phyloP scores from a whole-genome alignment of 257 asterid species.

The Solanum piurae region DNA sequence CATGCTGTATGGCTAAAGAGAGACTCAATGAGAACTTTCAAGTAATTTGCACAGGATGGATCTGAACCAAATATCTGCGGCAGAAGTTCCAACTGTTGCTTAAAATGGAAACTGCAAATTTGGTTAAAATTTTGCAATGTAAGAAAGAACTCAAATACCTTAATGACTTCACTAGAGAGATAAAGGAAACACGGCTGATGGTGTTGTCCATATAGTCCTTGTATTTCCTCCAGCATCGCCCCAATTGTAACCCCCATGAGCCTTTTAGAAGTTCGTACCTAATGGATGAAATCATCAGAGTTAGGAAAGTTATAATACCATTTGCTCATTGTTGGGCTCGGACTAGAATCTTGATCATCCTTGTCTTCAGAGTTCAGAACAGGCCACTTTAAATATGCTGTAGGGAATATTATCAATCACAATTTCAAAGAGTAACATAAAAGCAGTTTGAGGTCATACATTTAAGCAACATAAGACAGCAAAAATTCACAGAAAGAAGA shows the following conservation, averaged over 20 bases:
- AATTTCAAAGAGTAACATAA: not conserved
- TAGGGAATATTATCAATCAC: not conserved
- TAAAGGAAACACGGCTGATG: constrained; percentile 93
- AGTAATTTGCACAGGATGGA: constrained; percentile 78
- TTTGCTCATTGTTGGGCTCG: not conserved
- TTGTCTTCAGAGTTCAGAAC: not conserved
- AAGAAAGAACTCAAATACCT: constrained; percentile 30
- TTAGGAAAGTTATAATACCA: not conserved
- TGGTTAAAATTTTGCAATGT: not conserved
- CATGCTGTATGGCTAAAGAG: constrained; percentile 79
- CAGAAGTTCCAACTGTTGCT: constrained; percentile 14
- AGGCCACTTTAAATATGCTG: not conserved
- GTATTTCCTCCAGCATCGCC: constrained; percentile 93
- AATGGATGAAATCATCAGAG: not conserved
- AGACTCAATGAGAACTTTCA: constrained; percentile 71
- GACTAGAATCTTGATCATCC: not conserved
- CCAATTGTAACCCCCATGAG: constrained; percentile 91
- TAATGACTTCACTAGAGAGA: constrained; percentile 94
- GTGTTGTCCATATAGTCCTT: constrained; percentile 63
- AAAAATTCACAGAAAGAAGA: not conserved
- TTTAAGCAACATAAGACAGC: not conserved
- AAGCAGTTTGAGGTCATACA: not conserved
- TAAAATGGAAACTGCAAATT: not conserved
- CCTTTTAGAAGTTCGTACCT: constrained; percentile 92
- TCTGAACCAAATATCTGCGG: constrained; percentile 92